Evolutionary conservation across 2,329 filamentous ascomycete species (phyloP).

Genomic region (Fragosphaeria purpurea): DNA sequence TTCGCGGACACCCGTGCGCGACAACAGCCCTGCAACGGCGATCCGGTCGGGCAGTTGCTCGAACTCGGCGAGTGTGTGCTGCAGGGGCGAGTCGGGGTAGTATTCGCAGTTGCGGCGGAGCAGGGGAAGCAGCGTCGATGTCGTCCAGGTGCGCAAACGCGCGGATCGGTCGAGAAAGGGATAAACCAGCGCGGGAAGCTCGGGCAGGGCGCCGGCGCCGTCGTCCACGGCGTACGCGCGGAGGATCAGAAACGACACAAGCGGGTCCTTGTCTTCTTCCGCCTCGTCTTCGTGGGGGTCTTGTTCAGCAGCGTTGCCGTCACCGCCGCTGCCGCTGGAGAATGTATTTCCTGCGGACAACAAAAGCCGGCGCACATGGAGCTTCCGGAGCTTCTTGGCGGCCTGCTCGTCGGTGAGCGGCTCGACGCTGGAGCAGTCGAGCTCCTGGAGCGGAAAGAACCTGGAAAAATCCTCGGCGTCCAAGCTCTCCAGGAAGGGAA

Average conservation of each 20-base stretch:
- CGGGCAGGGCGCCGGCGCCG: slow-evolving; percentile 60
- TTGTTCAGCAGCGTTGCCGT: slow-evolving; percentile 24
- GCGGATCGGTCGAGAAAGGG: slow-evolving; percentile 57
- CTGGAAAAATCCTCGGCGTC: slow-evolving; percentile 28
- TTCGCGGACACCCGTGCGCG: slow-evolving; percentile 35
- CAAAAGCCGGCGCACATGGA: slow-evolving; percentile 50
- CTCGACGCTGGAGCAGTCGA: slow-evolving; percentile 48
- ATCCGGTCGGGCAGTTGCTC: slow-evolving; percentile 47
- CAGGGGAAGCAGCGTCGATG: slow-evolving; percentile 59
- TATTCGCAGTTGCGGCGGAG: slow-evolving; percentile 61
- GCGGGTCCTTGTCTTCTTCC: slow-evolving; percentile 26
- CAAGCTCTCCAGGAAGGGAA: slow-evolving; percentile 50
- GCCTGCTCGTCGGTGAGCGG: slow-evolving; percentile 54
- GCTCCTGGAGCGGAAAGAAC: slow-evolving; percentile 23
- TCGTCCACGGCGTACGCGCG: slow-evolving; percentile 60
- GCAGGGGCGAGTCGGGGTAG: slow-evolving; percentile 41
- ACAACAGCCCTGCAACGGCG: slow-evolving; percentile 53
- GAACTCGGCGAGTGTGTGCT: slow-evolving; percentile 52
- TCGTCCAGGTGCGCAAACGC: slow-evolving; percentile 56
- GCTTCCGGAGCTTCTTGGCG: slow-evolving; percentile 50
- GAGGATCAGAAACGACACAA: slow-evolving; percentile 51
- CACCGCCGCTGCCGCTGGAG: slow-evolving; percentile 28
- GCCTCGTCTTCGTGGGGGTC: slow-evolving; percentile 29
- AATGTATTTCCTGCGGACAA: slow-evolving; percentile 21
- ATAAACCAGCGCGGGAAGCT: slow-evolving; percentile 54